phyloP scores from a whole-genome alignment of 1,284 basidiomycete genomes.

The Cryptococcus amylolentus region DNA sequence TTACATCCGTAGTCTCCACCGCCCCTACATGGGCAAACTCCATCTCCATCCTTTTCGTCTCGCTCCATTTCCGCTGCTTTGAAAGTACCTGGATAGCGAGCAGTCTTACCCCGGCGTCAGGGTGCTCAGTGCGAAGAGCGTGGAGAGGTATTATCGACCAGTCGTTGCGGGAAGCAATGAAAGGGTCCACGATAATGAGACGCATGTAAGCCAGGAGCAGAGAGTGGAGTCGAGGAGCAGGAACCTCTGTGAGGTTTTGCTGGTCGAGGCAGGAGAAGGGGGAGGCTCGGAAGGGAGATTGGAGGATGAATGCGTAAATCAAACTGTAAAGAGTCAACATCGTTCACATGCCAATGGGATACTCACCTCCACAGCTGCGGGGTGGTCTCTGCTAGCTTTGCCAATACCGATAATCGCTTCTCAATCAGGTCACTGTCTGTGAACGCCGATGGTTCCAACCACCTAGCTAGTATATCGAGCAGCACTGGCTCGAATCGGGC shows the following conservation, averaged over 20 bases:
- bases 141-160: conserved; percentile 63
- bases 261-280: conserved; percentile 23
- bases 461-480: conserved; percentile 39
- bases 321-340: conserved; percentile 11
- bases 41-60: conserved; percentile 64
- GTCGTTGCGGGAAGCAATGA: conserved; percentile 59
- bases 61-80: conserved; percentile 69
- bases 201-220: conserved; percentile 76
- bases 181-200: conserved; percentile 67
- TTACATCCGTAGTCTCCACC: conserved; percentile 58
- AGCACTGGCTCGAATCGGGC: conserved; percentile 36
- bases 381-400: conserved; percentile 27
- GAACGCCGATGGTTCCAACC: conserved; percentile 24
- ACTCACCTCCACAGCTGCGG: conserved; percentile 47
- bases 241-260: conserved; percentile 52
- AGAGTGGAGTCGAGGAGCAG: conserved; percentile 58
- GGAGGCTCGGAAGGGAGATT: conserved; percentile 33
- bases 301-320: conserved; percentile 49
- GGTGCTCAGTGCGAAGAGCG: conserved; percentile 49
- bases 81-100: conserved; percentile 74
- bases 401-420: conserved; percentile 27
- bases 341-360: not conserved
- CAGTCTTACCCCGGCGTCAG: conserved; percentile 63
- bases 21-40: conserved; percentile 63
- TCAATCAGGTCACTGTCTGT: conserved; percentile 27